A percentile compares a stretch with the other conserved stretches of the same genome.
Evolutionary conservation across 2,329 filamentous ascomycete genomes (phyloP).

Genomic region (Bisporella sp.): DNA sequence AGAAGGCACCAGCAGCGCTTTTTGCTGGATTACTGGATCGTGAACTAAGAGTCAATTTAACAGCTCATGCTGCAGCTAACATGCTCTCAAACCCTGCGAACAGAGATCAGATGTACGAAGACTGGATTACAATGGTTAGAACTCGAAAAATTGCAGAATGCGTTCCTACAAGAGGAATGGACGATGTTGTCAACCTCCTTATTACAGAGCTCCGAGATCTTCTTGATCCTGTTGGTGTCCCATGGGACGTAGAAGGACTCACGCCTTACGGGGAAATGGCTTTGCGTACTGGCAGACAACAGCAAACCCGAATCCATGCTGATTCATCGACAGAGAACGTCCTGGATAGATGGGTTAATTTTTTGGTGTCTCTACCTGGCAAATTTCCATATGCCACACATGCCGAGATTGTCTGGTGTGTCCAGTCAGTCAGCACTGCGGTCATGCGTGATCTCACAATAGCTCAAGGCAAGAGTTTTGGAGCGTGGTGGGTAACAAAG

Average conservation of each 20-base stretch:
- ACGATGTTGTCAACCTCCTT: slow-evolving; percentile 56
- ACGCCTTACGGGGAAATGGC: slow-evolving; percentile 54
- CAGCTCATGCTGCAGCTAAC: slow-evolving; percentile 88
- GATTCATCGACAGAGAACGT: slow-evolving; percentile 53
- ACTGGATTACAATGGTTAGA: slow-evolving; percentile 69
- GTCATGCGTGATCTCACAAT: slow-evolving; percentile 78
- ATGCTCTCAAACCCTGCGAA: slow-evolving; percentile 86
- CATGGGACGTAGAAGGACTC: slow-evolving; percentile 56
- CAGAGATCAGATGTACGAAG: slow-evolving; percentile 89
- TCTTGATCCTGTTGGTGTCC: slow-evolving; percentile 59
- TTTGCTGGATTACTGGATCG: slow-evolving; percentile 84
- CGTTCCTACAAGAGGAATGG: slow-evolving; percentile 56
- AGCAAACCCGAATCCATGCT: slow-evolving; percentile 31
- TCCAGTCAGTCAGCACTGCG: slow-evolving; percentile 68
- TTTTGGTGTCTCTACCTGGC: slow-evolving; percentile 59
- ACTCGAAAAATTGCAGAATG: slow-evolving; percentile 57
- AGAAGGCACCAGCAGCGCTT: slow-evolving; percentile 79
- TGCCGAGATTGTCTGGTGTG: slow-evolving; percentile 67
- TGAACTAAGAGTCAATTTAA: slow-evolving; percentile 83
- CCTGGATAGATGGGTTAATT: slow-evolving; percentile 71
- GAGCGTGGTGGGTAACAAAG: slow-evolving; percentile 93
- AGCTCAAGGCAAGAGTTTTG: slow-evolving; percentile 70
- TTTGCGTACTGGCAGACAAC: slow-evolving; percentile 36
- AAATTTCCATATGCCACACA: slow-evolving; percentile 70
- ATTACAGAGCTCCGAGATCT: slow-evolving; percentile 63